Evolutionary conservation across 2,329 filamentous ascomycete species (phyloP).

Genomic region (Pseudogymnoascus destructans): DNA sequence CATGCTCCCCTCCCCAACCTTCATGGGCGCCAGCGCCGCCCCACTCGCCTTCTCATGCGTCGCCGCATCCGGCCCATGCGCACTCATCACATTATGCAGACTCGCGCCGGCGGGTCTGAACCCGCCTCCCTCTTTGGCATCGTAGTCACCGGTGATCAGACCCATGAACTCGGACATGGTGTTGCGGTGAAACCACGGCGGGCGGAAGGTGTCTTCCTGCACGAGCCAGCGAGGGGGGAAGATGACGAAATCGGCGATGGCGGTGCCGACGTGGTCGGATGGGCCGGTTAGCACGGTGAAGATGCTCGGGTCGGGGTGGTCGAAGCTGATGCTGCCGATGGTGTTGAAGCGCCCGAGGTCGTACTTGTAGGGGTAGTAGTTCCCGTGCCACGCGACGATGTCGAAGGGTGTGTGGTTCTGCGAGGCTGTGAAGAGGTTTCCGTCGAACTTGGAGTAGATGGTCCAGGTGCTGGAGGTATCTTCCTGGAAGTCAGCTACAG

Average conservation of each 20-base stretch:
- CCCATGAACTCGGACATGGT: slow-evolving; percentile 56
- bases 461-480: slow-evolving; percentile 35
- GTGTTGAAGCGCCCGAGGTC: slow-evolving; percentile 66
- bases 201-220: slow-evolving; percentile 45
- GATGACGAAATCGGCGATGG: slow-evolving; percentile 51
- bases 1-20: slow-evolving; percentile 46
- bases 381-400: slow-evolving; percentile 69
- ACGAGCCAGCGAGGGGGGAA: slow-evolving; percentile 54
- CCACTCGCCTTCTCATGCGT: slow-evolving; percentile 43
- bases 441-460: slow-evolving; percentile 53
- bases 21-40: slow-evolving; percentile 39
- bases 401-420: slow-evolving; percentile 66
- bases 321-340: slow-evolving; percentile 59
- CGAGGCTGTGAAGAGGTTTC: slow-evolving; percentile 48
- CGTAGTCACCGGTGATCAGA: slow-evolving; percentile 46
- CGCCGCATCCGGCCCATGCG: slow-evolving; percentile 44
- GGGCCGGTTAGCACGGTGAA: slow-evolving; percentile 54
- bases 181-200: slow-evolving; percentile 52
- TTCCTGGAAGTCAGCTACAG: slow-evolving; percentile 55
- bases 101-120: slow-evolving; percentile 49
- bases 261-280: slow-evolving; percentile 40
- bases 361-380: slow-evolving; percentile 72
- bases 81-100: slow-evolving; percentile 50
- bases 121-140: slow-evolving; percentile 41
- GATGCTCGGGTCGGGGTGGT: slow-evolving; percentile 68